phyloP scores from a whole-genome alignment of 805 yeast genomes.

The Spathaspora arborariae region DNA sequence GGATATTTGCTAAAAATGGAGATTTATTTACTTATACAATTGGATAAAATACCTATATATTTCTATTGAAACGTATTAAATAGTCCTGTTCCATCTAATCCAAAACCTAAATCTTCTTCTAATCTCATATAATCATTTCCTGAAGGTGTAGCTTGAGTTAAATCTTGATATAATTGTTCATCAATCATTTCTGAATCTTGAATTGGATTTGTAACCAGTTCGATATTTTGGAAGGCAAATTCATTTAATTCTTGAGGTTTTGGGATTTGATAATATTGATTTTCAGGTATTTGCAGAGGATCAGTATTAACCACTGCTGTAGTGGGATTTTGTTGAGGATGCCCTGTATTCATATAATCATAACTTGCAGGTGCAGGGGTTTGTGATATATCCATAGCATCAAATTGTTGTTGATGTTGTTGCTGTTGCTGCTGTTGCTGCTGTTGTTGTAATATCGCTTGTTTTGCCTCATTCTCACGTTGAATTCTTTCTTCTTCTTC shows the following conservation, averaged over 20 bases:
- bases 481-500: constrained; percentile 17
- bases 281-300: constrained; percentile 10
- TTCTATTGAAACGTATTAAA: neutral
- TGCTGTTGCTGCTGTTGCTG: neutral
- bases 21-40: constrained; percentile 34
- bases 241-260: constrained; percentile 44
- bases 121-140: constrained; percentile 31
- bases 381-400: constrained; percentile 5
- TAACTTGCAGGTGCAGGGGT: constrained; percentile 2
- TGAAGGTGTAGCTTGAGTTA: constrained; percentile 8
- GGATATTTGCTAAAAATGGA: constrained; percentile 39
- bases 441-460: constrained; percentile 2
- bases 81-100: constrained; percentile 33
- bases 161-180: constrained; percentile 6
- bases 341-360: neutral
- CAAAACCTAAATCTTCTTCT: constrained; percentile 44
- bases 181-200: neutral
- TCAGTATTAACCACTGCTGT: constrained; percentile 11
- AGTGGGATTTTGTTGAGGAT: constrained; percentile 11
- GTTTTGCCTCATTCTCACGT: constrained; percentile 11
- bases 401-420: constrained; percentile 8
- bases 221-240: constrained; percentile 20
- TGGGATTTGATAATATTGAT: constrained; percentile 33
- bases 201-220: neutral
- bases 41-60: neutral